Evolutionary conservation across 768 basidiomycete species (phyloP).

Genomic region (Phallus indusiatus): DNA sequence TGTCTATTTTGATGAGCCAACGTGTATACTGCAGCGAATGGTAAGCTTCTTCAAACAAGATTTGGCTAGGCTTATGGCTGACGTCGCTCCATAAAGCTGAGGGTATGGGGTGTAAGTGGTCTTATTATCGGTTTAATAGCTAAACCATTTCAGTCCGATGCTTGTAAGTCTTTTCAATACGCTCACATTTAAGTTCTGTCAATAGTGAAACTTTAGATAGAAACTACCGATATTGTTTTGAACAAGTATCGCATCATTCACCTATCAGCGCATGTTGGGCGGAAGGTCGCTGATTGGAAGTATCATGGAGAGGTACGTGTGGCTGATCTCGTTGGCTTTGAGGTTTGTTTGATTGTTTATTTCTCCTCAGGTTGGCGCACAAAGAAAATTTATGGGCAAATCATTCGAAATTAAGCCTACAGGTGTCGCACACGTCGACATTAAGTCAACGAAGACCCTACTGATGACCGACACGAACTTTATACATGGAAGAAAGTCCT

Average conservation of each 20-base stretch:
- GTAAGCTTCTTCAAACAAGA: slow-evolving; percentile 25
- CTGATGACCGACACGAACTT: slow-evolving; percentile 69
- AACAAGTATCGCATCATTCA: slow-evolving; percentile 97
- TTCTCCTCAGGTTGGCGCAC: slow-evolving; percentile 76
- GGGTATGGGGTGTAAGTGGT: slow-evolving; percentile 99
- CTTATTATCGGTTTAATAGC: slow-evolving; percentile 91
- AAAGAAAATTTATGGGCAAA: slow-evolving; percentile 94
- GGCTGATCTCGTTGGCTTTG: neutral
- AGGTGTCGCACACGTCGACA: slow-evolving; percentile 83
- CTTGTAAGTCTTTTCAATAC: slow-evolving; percentile 43
- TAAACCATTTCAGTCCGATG: slow-evolving; percentile 96
- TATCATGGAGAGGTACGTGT: slow-evolving; percentile 73
- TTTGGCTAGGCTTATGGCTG: neutral
- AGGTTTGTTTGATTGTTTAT: neutral
- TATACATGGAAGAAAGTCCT: slow-evolving; percentile 96
- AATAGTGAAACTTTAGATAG: slow-evolving; percentile 73
- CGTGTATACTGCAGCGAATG: slow-evolving; percentile 96
- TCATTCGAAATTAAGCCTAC: slow-evolving; percentile 95
- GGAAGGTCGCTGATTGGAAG: slow-evolving; percentile 78
- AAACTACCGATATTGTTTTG: slow-evolving; percentile 86
- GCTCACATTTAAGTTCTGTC: neutral
- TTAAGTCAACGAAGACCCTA: slow-evolving; percentile 62
- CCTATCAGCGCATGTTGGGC: slow-evolving; percentile 95
- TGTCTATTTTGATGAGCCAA: slow-evolving; percentile 88
- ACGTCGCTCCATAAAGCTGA: slow-evolving; percentile 44